Percentiles rank a stretch among this genome's conserved stretches.
Evolutionary conservation across 1,284 basidiomycete species (phyloP).

Genomic region (Irpex sp.): DNA sequence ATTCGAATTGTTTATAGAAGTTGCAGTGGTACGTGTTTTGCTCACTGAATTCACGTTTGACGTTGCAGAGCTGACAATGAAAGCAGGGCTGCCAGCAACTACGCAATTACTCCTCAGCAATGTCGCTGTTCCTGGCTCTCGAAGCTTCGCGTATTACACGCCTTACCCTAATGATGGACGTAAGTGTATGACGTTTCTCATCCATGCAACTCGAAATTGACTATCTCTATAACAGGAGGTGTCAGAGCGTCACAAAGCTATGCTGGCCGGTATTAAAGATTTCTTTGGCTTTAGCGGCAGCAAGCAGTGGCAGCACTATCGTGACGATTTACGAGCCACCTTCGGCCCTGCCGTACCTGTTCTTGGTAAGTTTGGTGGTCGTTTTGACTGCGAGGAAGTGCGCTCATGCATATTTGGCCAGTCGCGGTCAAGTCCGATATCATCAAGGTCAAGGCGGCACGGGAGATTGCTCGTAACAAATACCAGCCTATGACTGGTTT

Average conservation of each 20-base stretch:
- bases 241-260: not conserved
- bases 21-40: slow-evolving; percentile 8
- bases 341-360: slow-evolving; percentile 5
- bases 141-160: not conserved
- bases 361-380: slow-evolving; percentile 1
- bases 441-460: not conserved
- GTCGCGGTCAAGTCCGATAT: slow-evolving; percentile 5
- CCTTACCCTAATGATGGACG: not conserved
- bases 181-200: not conserved
- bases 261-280: not conserved
- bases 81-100: slow-evolving; percentile 6
- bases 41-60: not conserved
- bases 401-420: not conserved
- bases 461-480: not conserved
- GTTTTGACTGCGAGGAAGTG: not conserved
- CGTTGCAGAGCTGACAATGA: not conserved
- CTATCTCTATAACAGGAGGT: not conserved
- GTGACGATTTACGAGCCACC: not conserved
- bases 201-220: not conserved
- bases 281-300: slow-evolving; percentile 1
- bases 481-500: not conserved
- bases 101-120: slow-evolving; percentile 10
- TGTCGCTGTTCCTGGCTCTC: slow-evolving; percentile 1
- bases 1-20: slow-evolving; percentile 5
- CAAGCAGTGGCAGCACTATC: not conserved